Base-by-base conservation (phyloP, 495 filamentous ascomycete species). In the Durotheca rogersii region DNA sequence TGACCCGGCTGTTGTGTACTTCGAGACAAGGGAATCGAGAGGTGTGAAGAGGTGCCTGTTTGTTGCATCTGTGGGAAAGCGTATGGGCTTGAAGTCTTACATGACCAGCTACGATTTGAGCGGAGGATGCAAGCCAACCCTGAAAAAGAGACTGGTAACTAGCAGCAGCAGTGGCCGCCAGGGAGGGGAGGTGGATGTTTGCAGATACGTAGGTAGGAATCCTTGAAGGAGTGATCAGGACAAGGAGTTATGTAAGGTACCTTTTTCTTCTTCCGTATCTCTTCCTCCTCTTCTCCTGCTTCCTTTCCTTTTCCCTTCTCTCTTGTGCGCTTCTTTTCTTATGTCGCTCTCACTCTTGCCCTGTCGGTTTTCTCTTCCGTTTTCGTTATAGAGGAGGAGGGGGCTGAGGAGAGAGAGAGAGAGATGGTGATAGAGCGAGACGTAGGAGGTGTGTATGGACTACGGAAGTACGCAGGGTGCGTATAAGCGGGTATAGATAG, bases 31-130 rank as follows among this genome's bases (percentile, higher is more conserved):
- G 58, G 53, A 55, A 61, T 51, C 49, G 58, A 61, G 39, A 61
- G 56, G 56, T 53, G 56, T 59, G 56, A 59, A 59, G 50, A 20
- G 37, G 32, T 59, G 43, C 39, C n/a, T 53, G 50, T 53, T 47
- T 57, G 47, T 52, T 57, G 58, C 47, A 57, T 56, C 58, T 56
- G 58, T 56, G 35, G 48, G 54, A 51, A 62, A 54, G 54, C 54
- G 49, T 46, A 46, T 43, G 49, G 49, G 41, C 46, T 59, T 38
- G 39, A 58, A 2, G 49, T 50, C 57, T 67, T 64, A 64, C 64
- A 62, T 66, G 60, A 54, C 55, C 47, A 25, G 38, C 51, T 56
- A 51, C 63, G 62, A 63, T 66, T 65, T 61, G 55, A 56, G 42
- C 44, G 42, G 44, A 52, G 54, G 47, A 41, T 58, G 58, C 49